Evolutionary conservation across 805 yeast species (phyloP).

Genomic region (Schizosaccharomyces octosporus): DNA sequence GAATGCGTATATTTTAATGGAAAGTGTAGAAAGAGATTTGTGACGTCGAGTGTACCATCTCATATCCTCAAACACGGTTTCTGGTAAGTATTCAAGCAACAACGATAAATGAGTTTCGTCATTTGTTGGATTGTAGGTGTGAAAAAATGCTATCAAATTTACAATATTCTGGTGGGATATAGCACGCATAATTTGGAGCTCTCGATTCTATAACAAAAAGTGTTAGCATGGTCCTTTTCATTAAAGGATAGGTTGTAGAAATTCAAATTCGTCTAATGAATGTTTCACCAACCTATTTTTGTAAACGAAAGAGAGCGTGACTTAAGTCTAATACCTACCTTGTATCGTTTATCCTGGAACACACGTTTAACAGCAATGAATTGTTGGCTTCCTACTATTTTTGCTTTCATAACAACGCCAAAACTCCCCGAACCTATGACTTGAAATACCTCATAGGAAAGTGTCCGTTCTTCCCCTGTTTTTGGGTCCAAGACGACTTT

Average conservation of each 20-base stretch:
- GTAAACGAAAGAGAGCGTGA: neutral
- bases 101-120: slow-evolving; percentile 70
- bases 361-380: slow-evolving; percentile 53
- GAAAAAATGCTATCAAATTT: slow-evolving; percentile 65
- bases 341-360: slow-evolving; percentile 78
- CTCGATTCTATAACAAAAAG: slow-evolving; percentile 46
- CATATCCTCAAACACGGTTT: slow-evolving; percentile 72
- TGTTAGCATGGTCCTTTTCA: neutral
- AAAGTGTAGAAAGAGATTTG: slow-evolving; percentile 64
- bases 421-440: slow-evolving; percentile 95
- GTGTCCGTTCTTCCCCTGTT: slow-evolving; percentile 33
- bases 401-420: slow-evolving; percentile 59
- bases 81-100: slow-evolving; percentile 80
- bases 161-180: slow-evolving; percentile 72
- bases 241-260: neutral
- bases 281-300: neutral
- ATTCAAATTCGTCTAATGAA: neutral
- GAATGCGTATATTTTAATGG: slow-evolving; percentile 68
- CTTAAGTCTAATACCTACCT: slow-evolving; percentile 19
- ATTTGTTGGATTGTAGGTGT: slow-evolving; percentile 32
- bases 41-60: slow-evolving; percentile 37
- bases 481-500: slow-evolving; percentile 52
- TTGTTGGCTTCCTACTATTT: neutral
- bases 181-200: slow-evolving; percentile 79
- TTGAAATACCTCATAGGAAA: slow-evolving; percentile 57